A percentile compares a stretch with the other conserved stretches of the same genome.
Conservation (phyloP, 306 rosid genomes). For the Benincasa hispida region DNA sequence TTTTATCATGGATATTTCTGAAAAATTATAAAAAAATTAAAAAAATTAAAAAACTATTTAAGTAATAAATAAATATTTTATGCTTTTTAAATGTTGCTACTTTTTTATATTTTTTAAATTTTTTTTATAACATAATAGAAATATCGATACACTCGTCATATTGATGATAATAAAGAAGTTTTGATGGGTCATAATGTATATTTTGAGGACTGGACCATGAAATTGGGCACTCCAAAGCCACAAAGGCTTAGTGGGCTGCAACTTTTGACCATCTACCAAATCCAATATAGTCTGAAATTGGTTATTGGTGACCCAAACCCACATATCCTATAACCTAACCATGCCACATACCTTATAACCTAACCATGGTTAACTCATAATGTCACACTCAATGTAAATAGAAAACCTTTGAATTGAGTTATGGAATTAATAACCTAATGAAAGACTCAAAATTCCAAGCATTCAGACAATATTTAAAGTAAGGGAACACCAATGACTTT, state of each 20-base stretch:
- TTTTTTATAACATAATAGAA: too few relatives aligned
- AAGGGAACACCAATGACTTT: too few relatives aligned
- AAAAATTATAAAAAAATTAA: too few relatives aligned
- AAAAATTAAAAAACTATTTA: too few relatives aligned
- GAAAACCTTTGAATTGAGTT: not conserved
- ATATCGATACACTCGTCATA: too few relatives aligned
- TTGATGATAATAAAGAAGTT: too few relatives aligned
- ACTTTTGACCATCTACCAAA: not conserved
- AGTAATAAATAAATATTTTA: too few relatives aligned
- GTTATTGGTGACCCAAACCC: not conserved
- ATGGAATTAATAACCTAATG: not conserved
- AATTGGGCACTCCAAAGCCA: not conserved
- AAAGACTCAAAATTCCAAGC: too few relatives aligned
- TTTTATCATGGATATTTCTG: too few relatives aligned
- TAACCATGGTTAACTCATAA: not conserved
- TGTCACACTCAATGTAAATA: not conserved
- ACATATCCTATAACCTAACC: not conserved
- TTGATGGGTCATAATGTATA: not conserved
- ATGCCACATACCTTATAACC: not conserved
- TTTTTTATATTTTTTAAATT: too few relatives aligned
- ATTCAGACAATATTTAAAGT: not conserved
- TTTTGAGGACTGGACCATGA: not conserved
- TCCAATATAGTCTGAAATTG: not conserved
- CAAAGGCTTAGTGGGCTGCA: not conserved
- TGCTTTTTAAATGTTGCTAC: too few relatives aligned